Conservation (phyloP, 192 early-diverging fungal species). For the Helicostylum pulchrum region DNA sequence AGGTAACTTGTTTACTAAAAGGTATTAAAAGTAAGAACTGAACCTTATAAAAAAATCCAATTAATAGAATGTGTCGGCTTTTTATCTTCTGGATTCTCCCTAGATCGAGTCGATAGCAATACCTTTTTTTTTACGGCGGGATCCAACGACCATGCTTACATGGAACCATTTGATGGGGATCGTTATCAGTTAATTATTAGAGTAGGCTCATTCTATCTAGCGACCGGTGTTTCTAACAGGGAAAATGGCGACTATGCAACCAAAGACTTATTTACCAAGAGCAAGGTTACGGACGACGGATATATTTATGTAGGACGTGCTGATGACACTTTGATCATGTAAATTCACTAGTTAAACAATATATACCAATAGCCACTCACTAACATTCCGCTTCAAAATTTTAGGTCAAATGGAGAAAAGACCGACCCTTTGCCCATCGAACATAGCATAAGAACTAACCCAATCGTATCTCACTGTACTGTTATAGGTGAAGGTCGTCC, state of each 20-base stretch:
- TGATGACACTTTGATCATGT: slow-evolving; percentile 18
- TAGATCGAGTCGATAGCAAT: not conserved
- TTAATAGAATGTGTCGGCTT: not conserved
- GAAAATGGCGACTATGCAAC: slow-evolving; percentile 23
- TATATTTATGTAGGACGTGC: slow-evolving; percentile 15
- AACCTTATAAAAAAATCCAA: too few relatives aligned
- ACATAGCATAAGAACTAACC: not conserved
- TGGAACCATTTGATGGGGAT: not conserved
- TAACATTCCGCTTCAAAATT: not conserved
- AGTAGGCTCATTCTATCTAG: not conserved
- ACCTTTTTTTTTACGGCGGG: not conserved
- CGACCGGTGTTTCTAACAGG: slow-evolving; percentile 2
- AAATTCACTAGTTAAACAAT: slow-evolving; percentile 8
- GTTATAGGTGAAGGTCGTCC: slow-evolving; percentile 15
- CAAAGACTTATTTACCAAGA: slow-evolving; percentile 16
- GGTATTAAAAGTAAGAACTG: too few relatives aligned
- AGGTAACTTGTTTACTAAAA: too few relatives aligned
- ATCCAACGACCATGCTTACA: not conserved
- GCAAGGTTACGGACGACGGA: not conserved
- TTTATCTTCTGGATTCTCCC: not conserved
- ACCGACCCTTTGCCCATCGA: slow-evolving; percentile 32
- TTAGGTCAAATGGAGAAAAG: slow-evolving; percentile 31
- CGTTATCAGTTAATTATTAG: not conserved
- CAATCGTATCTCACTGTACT: slow-evolving; percentile 7
- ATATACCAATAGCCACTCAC: not conserved